These are phyloP conservation scores for Aleurites moluccanus DNA, from an alignment of 441 rosid genomes.

Conservation along the genomic window DNA sequence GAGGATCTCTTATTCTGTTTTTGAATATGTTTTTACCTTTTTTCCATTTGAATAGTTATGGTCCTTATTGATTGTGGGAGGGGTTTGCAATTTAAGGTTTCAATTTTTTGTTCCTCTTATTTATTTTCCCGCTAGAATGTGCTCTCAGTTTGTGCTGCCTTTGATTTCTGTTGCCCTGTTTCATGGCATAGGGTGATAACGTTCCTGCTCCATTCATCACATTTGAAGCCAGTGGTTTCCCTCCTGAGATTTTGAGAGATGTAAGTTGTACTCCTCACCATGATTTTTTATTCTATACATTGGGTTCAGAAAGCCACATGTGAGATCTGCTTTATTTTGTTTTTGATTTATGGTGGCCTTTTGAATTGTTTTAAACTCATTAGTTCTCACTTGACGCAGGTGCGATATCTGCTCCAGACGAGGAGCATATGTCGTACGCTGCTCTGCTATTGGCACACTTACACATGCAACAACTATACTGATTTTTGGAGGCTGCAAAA, in stretches of 20 bases:
- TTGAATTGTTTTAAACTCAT: conserved; percentile 48
- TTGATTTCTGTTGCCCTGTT: conserved; percentile 22
- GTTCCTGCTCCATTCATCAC: conserved; percentile 91
- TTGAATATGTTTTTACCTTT: neutral
- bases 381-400: conserved; percentile 80
- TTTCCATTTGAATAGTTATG: neutral
- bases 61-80: neutral
- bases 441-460: conserved; percentile 74
- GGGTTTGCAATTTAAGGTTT: neutral
- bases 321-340: conserved; percentile 27
- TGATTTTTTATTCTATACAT: conserved; percentile 17
- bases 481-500: conserved; percentile 86
- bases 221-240: conserved; percentile 87
- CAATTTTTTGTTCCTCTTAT: conserved; percentile 3
- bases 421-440: conserved; percentile 97
- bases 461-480: conserved; percentile 59
- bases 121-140: conserved; percentile 2
- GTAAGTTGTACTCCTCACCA: conserved; percentile 41
- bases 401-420: conserved; percentile 95
- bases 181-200: conserved; percentile 71
- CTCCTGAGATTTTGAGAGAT: conserved; percentile 89
- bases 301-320: conserved; percentile 24
- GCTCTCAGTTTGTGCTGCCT: conserved; percentile 10
- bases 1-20: neutral
- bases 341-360: conserved; percentile 25